Percentiles rank a stretch among this genome's conserved stretches.
Evolutionary conservation across 2,329 filamentous ascomycete species (phyloP).

Genomic region (Fusarium miscanthi): DNA sequence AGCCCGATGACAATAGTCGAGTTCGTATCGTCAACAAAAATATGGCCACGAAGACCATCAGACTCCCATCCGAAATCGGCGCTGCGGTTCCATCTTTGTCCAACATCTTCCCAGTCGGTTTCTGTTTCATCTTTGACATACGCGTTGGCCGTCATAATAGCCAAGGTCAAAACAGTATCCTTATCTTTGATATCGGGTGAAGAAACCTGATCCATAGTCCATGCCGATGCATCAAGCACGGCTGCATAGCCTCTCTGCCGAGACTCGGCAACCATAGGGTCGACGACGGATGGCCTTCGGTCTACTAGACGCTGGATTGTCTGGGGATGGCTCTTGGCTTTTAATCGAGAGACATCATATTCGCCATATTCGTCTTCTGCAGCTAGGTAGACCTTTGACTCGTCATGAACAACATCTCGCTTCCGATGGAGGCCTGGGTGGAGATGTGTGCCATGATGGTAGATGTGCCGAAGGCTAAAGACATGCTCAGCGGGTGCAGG

Average conservation of each 20-base stretch:
- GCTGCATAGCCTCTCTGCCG: constrained; percentile 75
- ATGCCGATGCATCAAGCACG: constrained; percentile 77
- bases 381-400: constrained; percentile 67
- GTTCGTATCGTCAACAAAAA: constrained; percentile 89
- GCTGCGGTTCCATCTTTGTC: constrained; percentile 83
- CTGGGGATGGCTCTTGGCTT: constrained; percentile 71
- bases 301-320: constrained; percentile 86
- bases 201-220: constrained; percentile 82
- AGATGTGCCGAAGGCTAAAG: constrained; percentile 86
- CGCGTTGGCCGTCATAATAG: constrained; percentile 88
- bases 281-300: constrained; percentile 78
- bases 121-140: constrained; percentile 80
- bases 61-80: constrained; percentile 92
- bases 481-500: constrained; percentile 65
- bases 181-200: constrained; percentile 89
- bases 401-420: constrained; percentile 73
- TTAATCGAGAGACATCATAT: constrained; percentile 64
- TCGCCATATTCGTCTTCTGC: constrained; percentile 67
- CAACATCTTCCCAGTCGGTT: constrained; percentile 86
- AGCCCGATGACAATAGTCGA: constrained; percentile 89
- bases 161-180: constrained; percentile 83
- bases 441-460: constrained; percentile 86
- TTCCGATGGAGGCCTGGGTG: constrained; percentile 82
- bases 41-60: constrained; percentile 90
- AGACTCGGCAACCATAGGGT: constrained; percentile 80